Base-by-base conservation (phyloP, 805 yeast species). In the Geotrichum ghanense region DNA sequence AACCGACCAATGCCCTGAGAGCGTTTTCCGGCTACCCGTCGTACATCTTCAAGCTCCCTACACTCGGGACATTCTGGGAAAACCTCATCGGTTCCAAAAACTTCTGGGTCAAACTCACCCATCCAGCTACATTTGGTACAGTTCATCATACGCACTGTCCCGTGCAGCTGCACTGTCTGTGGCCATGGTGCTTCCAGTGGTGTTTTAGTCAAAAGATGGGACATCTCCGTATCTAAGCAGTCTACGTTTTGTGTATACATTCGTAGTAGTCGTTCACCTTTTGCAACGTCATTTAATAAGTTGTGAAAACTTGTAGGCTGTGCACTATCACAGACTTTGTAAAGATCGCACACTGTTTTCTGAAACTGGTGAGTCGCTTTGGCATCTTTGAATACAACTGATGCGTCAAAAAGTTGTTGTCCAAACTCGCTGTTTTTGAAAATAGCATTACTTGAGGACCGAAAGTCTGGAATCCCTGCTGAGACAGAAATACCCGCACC, bases 401-500 rank as follows among this genome's bases (percentile, higher is more conserved):
- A 75, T 42, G 84, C 80, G 59, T 88, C 95, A 60, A 88, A 87
- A 51, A 88, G 67, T 41, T 83, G 81, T 59, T 81, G 82, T 14
- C 87, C 87, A 50, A 68, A 60, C 10, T 71, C 59, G 54, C 75
- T 59, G 6, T 70, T 59, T 22, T 54, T 55, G 59, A 88, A 85
- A 43, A 88, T 70, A 1, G 95, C 95, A 17, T 50, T 48, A 40
- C 78, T 75, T 1, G 86, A 75, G 5, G 94, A 83, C 59, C 96
- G 67, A 58, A 87, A 83, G 56, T 83, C 92, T 2, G 95, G 95
- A 35, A 87, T 88, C 3, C 96, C 96, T 1, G 95, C 86, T 23
- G 83, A 82, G 46, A 89, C 92, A 10, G 95, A 85, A 17, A 85
- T 76, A 2, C 96, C 96, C 16, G 97, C 97, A 9, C 97, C 97